Evolutionary conservation across 805 yeast species (phyloP).

Genomic region (Priceomyces melissophilus): DNA sequence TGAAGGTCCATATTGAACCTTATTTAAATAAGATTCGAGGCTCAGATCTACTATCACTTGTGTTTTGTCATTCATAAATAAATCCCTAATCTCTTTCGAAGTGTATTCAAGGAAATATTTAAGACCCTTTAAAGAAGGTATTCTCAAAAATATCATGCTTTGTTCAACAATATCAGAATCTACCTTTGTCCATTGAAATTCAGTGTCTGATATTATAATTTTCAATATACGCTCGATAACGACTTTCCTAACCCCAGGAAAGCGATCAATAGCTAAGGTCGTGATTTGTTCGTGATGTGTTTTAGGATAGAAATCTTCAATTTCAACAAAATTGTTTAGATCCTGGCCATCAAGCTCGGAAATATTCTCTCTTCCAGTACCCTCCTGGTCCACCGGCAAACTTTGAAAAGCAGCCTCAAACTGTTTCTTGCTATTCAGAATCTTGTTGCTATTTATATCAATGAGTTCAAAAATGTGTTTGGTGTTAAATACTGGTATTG

Average conservation of each 20-base stretch:
- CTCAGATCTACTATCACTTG: slow-evolving; percentile 5
- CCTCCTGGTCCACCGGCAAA: neutral
- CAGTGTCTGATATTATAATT: slow-evolving; percentile 11
- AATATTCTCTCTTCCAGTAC: neutral
- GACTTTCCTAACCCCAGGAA: slow-evolving; percentile 26
- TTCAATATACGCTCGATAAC: slow-evolving; percentile 32
- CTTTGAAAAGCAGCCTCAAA: neutral
- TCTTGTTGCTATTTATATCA: slow-evolving; percentile 10
- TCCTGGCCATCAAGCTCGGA: slow-evolving; percentile 6
- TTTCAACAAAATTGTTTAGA: slow-evolving; percentile 18
- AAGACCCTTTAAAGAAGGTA: slow-evolving; percentile 7
- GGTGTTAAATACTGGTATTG: slow-evolving; percentile 15
- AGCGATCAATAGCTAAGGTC: slow-evolving; percentile 29
- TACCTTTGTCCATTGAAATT: slow-evolving; percentile 33
- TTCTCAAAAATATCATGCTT: slow-evolving; percentile 30
- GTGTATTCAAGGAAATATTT: slow-evolving; percentile 10
- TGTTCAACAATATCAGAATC: slow-evolving; percentile 30
- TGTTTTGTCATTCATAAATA: slow-evolving; percentile 2
- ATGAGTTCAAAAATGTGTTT: slow-evolving; percentile 14
- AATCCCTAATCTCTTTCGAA: neutral
- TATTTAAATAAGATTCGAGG: slow-evolving; percentile 3
- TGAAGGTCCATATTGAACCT: neutral
- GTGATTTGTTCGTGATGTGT: slow-evolving; percentile 34
- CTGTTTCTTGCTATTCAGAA: neutral
- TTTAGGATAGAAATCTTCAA: slow-evolving; percentile 27